phyloP scores from a whole-genome alignment of 768 basidiomycete genomes.

The Lenzites betulinus region DNA sequence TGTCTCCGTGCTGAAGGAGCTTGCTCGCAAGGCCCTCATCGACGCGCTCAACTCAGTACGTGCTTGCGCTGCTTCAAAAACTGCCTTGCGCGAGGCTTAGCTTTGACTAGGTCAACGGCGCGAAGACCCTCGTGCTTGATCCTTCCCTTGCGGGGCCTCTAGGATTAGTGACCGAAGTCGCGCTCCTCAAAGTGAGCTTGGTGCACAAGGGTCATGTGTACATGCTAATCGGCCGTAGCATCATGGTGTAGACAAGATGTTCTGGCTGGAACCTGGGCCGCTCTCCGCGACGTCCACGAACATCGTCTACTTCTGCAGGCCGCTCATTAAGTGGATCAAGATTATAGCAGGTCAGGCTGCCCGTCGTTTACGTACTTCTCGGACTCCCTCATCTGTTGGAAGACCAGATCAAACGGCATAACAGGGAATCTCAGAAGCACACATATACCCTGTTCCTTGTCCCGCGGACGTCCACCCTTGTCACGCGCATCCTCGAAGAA shows the following conservation, averaged over 20 bases:
- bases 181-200: constrained; percentile 76
- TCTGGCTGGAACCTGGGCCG: constrained; percentile 94
- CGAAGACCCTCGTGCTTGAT: constrained; percentile 96
- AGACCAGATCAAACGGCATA: constrained; percentile 93
- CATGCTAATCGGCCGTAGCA: constrained; percentile 54
- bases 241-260: constrained; percentile 99
- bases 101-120: constrained; percentile 74
- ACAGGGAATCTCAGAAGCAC: constrained; percentile 70
- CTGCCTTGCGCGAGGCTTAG: neutral
- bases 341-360: constrained; percentile 80
- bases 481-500: constrained; percentile 86
- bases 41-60: constrained; percentile 82
- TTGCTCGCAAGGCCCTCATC: constrained; percentile 77
- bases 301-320: constrained; percentile 91
- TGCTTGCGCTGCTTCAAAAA: neutral
- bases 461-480: constrained; percentile 84
- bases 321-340: constrained; percentile 81
- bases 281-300: constrained; percentile 82
- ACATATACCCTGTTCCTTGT: constrained; percentile 87
- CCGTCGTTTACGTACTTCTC: constrained; percentile 1
- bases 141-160: constrained; percentile 86
- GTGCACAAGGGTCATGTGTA: neutral
- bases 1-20: constrained; percentile 69
- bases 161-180: constrained; percentile 93
- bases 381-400: constrained; percentile 29